Base-by-base conservation (phyloP, 345 rosid species). In the Psidium guajava region DNA sequence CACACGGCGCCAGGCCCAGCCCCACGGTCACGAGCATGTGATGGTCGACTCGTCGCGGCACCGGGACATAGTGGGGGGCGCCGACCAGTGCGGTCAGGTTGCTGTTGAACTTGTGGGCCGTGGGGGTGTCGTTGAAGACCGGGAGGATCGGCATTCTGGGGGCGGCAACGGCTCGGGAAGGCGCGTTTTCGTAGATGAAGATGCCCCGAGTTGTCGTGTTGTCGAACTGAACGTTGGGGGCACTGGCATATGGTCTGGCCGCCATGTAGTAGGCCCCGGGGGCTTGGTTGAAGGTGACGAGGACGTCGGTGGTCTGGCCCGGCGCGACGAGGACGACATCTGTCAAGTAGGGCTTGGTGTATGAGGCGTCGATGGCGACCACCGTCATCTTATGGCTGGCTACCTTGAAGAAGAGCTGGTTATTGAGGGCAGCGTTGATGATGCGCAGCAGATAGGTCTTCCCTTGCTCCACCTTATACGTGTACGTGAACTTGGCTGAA, bases 401-500 rank as follows among this genome's bases (percentile, higher is more conserved):
- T 82, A 97, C 91, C 87, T 96, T 95, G 94, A 92, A 97, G 91
- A 97, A 97, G 44, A 94, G 87, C 84, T 92, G 96, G n/a, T 88
- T 91, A 90, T 95, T 92, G 94, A 97, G 92, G 28, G 99, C 99
- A 89, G 98, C 98, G 87, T 97, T 96, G 91, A 97, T 92, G 82
- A 97, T 93, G 0, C 99, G 95, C 3, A 97, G 87, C 21, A 97
- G 87, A 87, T 97, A 97, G 49, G 91, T 92, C 88, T 96, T 93
- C 49, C 98, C 99, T 87, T 88, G 75, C 84, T 75, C 87, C 88
- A 97, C 95, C 8, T 91, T 81, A 42, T 93, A 87, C 87, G 82
- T 92, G 85, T 91, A 96, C 54, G 84, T 97, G 49, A 49, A 56
- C 80, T 24, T 16, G 80, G 73, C 54, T 61, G 54, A 47, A 64